Percentiles rank a stretch among this genome's conserved stretches.
Conservation (phyloP, 768 basidiomycete species). For the Floccularia luteovirens region DNA sequence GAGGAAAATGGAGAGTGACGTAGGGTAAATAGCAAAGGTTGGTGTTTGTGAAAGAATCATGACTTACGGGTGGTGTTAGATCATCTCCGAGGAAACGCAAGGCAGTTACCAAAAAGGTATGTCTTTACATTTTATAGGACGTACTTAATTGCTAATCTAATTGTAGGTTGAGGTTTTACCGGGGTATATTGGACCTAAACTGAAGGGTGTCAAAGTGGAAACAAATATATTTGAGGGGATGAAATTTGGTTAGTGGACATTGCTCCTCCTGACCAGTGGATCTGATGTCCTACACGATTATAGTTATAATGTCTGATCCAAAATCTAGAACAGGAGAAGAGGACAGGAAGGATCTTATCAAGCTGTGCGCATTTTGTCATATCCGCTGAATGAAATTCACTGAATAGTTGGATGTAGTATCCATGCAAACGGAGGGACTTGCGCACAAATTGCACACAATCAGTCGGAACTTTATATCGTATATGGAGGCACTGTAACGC, state of each 20-base stretch:
- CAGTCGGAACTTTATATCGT: slow-evolving; percentile 50
- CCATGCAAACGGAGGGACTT: slow-evolving; percentile 59
- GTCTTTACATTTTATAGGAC: background rate
- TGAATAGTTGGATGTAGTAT: slow-evolving; percentile 37
- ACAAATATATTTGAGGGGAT: slow-evolving; percentile 64
- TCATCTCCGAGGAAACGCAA: slow-evolving; percentile 54
- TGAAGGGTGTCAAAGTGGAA: slow-evolving; percentile 51
- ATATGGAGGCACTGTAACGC: slow-evolving; percentile 62
- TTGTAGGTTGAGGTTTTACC: slow-evolving; percentile 51
- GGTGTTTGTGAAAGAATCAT: background rate
- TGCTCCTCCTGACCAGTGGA: background rate
- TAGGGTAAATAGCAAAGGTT: slow-evolving; percentile 28
- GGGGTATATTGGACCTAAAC: slow-evolving; percentile 57
- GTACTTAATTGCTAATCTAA: slow-evolving; percentile 2
- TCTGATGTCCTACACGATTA: background rate
- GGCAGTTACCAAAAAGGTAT: slow-evolving; percentile 42
- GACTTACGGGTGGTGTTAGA: slow-evolving; percentile 3
- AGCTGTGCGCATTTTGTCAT: slow-evolving; percentile 36
- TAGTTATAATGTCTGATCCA: slow-evolving; percentile 73
- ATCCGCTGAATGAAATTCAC: slow-evolving; percentile 1
- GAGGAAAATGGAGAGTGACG: slow-evolving; percentile 62
- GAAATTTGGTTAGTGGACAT: slow-evolving; percentile 62
- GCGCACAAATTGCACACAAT: slow-evolving; percentile 51
- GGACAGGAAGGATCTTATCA: slow-evolving; percentile 64
- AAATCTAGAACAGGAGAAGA: slow-evolving; percentile 59